phyloP scores from a whole-genome alignment of 2,329 filamentous ascomycete species.

The Microsporum ferrugineum region DNA sequence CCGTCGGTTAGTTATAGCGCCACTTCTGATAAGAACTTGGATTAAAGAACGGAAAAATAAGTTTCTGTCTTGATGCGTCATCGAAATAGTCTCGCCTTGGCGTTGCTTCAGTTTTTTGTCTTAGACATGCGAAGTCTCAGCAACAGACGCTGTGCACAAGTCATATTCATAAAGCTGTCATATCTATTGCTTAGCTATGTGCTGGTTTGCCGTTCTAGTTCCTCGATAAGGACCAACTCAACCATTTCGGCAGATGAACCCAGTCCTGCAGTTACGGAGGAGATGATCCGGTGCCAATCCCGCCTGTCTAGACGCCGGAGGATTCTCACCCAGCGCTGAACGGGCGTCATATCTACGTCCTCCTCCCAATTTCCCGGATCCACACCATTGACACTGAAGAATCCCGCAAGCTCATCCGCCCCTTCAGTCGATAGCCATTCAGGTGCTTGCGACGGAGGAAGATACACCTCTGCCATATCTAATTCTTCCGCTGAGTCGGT shows the following conservation, averaged over 20 bases:
- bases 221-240: slow-evolving; percentile 27
- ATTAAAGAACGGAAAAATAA: not conserved
- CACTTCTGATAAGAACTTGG: not conserved
- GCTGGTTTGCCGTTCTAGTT: slow-evolving; percentile 23
- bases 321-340: slow-evolving; percentile 28
- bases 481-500: slow-evolving; percentile 2
- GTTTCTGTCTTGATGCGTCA: slow-evolving; percentile 3
- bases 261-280: slow-evolving; percentile 9
- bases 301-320: slow-evolving; percentile 21
- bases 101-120: not conserved
- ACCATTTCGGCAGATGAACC: slow-evolving; percentile 18
- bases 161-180: not conserved
- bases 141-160: not conserved
- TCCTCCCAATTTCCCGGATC: slow-evolving; percentile 34
- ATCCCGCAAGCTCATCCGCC: slow-evolving; percentile 25
- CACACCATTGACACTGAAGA: slow-evolving; percentile 29
- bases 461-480: not conserved
- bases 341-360: slow-evolving; percentile 24
- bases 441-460: slow-evolving; percentile 17
- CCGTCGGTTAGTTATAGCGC: not conserved
- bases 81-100: not conserved
- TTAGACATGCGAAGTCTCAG: not conserved
- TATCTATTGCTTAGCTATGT: not conserved
- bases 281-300: slow-evolving; percentile 23
- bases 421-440: slow-evolving; percentile 18